phyloP scores from a whole-genome alignment of 331 rosid genomes.

The Malus hybrid region DNA sequence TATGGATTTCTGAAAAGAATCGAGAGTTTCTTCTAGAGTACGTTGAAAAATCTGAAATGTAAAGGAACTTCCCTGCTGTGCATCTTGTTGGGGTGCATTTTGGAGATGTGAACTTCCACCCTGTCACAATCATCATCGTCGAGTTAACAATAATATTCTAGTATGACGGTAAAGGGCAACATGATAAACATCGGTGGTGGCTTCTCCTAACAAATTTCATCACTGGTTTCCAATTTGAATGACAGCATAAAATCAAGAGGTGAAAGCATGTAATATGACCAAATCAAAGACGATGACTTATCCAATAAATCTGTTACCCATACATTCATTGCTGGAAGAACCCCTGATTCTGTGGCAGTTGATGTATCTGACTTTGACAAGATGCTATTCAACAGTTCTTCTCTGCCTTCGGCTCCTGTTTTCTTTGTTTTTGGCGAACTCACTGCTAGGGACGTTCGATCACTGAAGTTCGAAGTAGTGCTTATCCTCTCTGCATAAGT shows the following conservation, averaged over 20 bases:
- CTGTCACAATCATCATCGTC: constrained; percentile 32
- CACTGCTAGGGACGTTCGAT: constrained; percentile 50
- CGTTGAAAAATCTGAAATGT: constrained; percentile 91
- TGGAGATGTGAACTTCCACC: constrained; percentile 53
- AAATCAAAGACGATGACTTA: not conserved
- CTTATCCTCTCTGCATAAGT: constrained; percentile 91
- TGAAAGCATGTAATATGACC: not conserved
- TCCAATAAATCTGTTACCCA: constrained; percentile 24
- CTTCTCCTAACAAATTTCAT: not conserved
- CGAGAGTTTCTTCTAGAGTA: constrained; percentile 78
- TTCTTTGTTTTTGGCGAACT: constrained; percentile 92
- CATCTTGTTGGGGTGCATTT: constrained; percentile 55
- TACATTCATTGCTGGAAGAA: constrained; percentile 56
- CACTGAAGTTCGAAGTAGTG: constrained; percentile 60
- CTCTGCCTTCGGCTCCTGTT: constrained; percentile 82
- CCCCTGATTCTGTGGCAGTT: constrained; percentile 41
- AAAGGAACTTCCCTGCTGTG: constrained; percentile 71
- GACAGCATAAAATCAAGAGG: not conserved
- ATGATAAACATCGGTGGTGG: not conserved
- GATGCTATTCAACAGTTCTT: constrained; percentile 64
- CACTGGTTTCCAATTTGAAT: not conserved
- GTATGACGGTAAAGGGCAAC: not conserved
- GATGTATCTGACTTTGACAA: constrained; percentile 57
- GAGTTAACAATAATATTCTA: constrained; percentile 7
- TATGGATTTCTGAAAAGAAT: constrained; percentile 80